phyloP scores from a whole-genome alignment of 805 yeast species.

The Hanseniaspora opuntiae region DNA sequence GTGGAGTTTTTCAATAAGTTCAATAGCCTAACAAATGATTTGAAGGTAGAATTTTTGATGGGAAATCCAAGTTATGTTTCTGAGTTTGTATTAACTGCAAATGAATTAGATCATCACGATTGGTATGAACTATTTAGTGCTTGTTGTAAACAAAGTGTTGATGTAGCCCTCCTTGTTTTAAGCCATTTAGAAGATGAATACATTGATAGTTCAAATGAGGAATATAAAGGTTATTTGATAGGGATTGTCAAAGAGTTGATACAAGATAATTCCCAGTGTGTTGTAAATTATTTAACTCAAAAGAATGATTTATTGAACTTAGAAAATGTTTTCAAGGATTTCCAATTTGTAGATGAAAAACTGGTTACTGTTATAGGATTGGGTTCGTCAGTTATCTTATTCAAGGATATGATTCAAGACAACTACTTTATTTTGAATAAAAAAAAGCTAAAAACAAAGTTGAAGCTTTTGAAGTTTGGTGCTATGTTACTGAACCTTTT shows the following conservation, averaged over 20 bases:
- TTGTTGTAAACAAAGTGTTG: neutral
- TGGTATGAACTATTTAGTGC: neutral
- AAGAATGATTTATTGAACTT: neutral
- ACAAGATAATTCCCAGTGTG: neutral
- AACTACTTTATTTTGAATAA: neutral
- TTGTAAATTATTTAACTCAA: neutral
- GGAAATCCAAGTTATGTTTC: neutral
- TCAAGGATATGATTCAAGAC: neutral
- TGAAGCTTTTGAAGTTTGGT: neutral
- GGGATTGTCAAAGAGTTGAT: neutral
- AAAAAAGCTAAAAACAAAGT: neutral
- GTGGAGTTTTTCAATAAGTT: neutral
- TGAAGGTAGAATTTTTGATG: neutral
- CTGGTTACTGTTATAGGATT: neutral
- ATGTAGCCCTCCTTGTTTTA: neutral
- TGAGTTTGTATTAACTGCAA: neutral
- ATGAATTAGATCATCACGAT: neutral
- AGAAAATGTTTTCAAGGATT: neutral
- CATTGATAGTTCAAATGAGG: neutral
- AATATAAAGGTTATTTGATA: neutral
- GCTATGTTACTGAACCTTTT: neutral
- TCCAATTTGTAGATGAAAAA: neutral
- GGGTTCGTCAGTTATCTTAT: neutral
- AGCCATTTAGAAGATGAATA: neutral
- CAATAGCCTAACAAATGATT: neutral